Conservation (phyloP, 1,284 basidiomycete species). For the Xerocomus cyaneibrunnescens region DNA sequence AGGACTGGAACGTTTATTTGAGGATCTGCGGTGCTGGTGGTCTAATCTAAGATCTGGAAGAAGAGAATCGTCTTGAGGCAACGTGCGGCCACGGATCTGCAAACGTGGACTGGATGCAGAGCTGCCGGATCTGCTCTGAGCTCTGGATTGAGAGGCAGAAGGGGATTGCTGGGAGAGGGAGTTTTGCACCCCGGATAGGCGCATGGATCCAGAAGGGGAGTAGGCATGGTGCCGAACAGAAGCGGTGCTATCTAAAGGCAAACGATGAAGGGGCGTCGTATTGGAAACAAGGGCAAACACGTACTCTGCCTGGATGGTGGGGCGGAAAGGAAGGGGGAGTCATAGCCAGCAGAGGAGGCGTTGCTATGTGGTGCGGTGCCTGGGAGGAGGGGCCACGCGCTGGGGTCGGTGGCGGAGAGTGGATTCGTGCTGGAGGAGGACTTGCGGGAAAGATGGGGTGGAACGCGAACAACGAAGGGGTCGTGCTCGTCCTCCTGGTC, state of each 20-base stretch:
- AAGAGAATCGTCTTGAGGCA: constrained; percentile 28
- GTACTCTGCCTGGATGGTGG: constrained; percentile 47
- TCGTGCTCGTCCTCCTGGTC: constrained; percentile 39
- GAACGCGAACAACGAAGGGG: constrained; percentile 46
- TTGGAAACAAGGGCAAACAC: constrained; percentile 33
- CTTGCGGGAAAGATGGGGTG: constrained; percentile 30
- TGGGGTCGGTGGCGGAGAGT: constrained; percentile 30
- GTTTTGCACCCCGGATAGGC: constrained; percentile 37
- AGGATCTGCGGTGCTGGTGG: constrained; percentile 14
- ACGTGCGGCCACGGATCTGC: constrained; percentile 34
- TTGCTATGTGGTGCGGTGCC: constrained; percentile 32
- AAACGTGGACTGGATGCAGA: constrained; percentile 44
- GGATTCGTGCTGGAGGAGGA: constrained; percentile 31
- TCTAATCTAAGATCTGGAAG: constrained; percentile 29
- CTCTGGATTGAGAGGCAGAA: constrained; percentile 40
- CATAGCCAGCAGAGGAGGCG: constrained; percentile 49
- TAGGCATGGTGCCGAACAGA: constrained; percentile 26
- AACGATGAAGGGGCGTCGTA: not conserved
- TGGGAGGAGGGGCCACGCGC: constrained; percentile 23
- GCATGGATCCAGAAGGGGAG: constrained; percentile 31
- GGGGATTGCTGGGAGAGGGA: constrained; percentile 30
- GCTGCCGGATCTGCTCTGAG: constrained; percentile 44
- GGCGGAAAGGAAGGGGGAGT: constrained; percentile 22
- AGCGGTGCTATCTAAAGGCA: constrained; percentile 25
- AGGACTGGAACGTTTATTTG: constrained; percentile 21